Base-by-base conservation (phyloP, 352 stramenopile species). In the Globisporangium radiosum region DNA sequence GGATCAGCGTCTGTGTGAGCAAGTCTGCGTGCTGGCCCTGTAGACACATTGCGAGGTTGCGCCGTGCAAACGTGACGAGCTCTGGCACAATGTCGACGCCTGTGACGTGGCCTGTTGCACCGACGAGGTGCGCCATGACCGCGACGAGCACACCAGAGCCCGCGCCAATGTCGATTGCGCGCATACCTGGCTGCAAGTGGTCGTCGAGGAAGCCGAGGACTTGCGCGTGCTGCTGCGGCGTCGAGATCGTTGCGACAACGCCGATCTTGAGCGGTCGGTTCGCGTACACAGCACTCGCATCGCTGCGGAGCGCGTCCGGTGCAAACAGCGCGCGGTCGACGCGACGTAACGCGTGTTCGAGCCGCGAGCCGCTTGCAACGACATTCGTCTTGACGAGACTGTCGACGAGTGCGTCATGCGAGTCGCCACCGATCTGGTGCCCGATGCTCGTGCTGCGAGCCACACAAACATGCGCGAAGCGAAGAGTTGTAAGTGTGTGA, bases 41-140 rank as follows among this genome's bases (percentile, higher is more conserved):
- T 37, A 92, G 52, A 60, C 70, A 73, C 5, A 60, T 69, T n/a
- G 65, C 48, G 36, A 92, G 70, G 60, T 94, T 94, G 15, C 70
- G 53, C 56, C 76, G 68, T 1, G 85, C 85, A 47, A 92, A 88
- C 37, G 71, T 57, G 45, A 91, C 76, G 7, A 94, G 68, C 37
- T 89, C 77, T 0, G 82, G 79, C 8, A 91, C 83, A 66, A 94
- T 94, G 48, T 94, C 85, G 0, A 94, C 63, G 17, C 85, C 85
- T 0, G 64, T 82, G 52, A 92, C 81, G 8, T 62, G 71, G 7
- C 85, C 85, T 0, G 48, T 65, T 0, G 67, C 64, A 0, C 82
- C 83, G 5, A 94, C 81, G 9, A 95, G 62, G 38, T 85, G 73
- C 54, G 73, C 72, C 81, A 94, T 91, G n/a, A 81, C 67, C 15